These are phyloP conservation scores for Excoecaria agallocha DNA, from an alignment of 345 rosid species.

Conservation along the genomic window DNA sequence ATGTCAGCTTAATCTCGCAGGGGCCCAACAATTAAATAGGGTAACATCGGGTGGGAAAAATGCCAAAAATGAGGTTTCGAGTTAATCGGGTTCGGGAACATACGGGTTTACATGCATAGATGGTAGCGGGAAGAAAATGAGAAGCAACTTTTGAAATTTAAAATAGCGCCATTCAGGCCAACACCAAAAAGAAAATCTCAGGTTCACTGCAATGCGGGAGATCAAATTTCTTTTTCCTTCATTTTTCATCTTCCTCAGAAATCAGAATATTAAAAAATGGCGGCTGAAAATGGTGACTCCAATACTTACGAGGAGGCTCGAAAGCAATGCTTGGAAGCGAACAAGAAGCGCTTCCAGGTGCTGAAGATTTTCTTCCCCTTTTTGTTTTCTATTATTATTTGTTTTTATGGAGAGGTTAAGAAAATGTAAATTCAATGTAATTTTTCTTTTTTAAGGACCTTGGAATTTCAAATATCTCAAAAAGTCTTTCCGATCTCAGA, in stretches of 20 bases:
- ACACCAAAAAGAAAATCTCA: background rate
- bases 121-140: no score
- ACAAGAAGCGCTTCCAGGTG: conserved; percentile 48
- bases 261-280: background rate
- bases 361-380: background rate
- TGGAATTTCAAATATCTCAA: background rate
- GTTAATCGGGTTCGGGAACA: no score
- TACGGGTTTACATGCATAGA: no score
- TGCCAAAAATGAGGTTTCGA: no score
- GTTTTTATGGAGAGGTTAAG: background rate
- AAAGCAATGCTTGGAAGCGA: conserved; percentile 35
- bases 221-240: background rate
- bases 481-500: background rate
- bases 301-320: background rate
- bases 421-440: background rate
- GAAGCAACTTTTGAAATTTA: background rate
- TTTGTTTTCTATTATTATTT: background rate
- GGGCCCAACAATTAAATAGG: no score
- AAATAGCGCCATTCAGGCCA: background rate
- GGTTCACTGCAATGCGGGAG: background rate
- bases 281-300: background rate
- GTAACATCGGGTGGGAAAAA: no score
- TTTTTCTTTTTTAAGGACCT: background rate
- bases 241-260: background rate
- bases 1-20: no score